phyloP scores from a whole-genome alignment of 164 flowering plant genomes.

The Stephania yunnanensis region DNA sequence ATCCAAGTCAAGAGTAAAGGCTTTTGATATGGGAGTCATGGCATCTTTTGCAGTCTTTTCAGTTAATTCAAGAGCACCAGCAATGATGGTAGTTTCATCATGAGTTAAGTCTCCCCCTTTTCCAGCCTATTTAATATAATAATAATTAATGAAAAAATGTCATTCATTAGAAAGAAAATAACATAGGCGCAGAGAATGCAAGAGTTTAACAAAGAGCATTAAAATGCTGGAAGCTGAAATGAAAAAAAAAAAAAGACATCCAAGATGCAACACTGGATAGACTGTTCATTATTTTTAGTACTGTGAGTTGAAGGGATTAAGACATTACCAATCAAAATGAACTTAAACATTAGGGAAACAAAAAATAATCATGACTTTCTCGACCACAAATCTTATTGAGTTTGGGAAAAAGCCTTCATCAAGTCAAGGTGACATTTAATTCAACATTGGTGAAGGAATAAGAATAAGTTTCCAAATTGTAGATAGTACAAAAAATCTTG shows the following conservation, averaged over 20 bases:
- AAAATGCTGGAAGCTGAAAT: not conserved
- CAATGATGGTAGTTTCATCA: conserved; percentile 94
- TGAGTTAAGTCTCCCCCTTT: conserved; percentile 96
- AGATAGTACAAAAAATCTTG: not conserved
- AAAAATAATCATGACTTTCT: not conserved
- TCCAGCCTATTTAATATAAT: conserved; percentile 57
- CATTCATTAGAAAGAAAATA: not conserved
- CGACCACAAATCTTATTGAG: not conserved
- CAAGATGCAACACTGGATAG: too few species aligned
- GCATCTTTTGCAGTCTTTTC: conserved; percentile 94
- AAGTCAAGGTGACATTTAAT: too few species aligned
- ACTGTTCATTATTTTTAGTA: too few species aligned
- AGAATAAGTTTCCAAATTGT: not conserved
- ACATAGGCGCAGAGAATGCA: not conserved
- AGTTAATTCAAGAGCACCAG: conserved; percentile 90
- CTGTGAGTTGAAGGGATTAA: too few species aligned
- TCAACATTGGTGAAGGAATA: too few species aligned
- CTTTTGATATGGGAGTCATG: conserved; percentile 86
- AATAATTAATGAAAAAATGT: not conserved
- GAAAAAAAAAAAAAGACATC: not conserved
- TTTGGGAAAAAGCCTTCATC: too few species aligned
- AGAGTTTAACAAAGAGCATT: not conserved
- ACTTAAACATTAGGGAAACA: too few species aligned
- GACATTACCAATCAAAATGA: not conserved
- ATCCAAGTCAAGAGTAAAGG: conserved; percentile 92